Evolutionary conservation across 805 yeast genomes (phyloP).

Genomic region (Myxozyma vanderwaltii): DNA sequence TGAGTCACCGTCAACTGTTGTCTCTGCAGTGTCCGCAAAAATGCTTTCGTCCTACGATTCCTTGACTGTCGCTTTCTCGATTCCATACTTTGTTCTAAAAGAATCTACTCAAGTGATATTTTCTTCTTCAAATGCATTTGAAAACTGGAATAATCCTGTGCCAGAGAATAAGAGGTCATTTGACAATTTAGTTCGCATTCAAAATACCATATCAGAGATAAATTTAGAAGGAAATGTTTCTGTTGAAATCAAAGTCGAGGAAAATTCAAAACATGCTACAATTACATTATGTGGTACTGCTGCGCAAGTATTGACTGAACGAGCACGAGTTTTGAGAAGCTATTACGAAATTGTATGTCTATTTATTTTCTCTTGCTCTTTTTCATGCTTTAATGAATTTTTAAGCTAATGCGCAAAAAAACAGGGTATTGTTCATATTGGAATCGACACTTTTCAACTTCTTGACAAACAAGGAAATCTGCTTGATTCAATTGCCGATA

Average conservation of each 20-base stretch:
- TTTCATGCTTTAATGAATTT: background rate
- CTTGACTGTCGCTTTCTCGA: constrained; percentile 28
- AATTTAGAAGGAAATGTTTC: constrained; percentile 7
- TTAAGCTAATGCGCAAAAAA: background rate
- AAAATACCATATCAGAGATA: constrained; percentile 6
- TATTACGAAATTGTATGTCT: constrained; percentile 27
- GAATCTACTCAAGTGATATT: constrained; percentile 33
- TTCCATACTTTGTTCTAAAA: constrained; percentile 30
- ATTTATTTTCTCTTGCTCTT: background rate
- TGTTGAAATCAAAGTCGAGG: constrained; percentile 12
- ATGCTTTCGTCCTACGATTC: constrained; percentile 22
- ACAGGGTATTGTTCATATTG: constrained; percentile 31
- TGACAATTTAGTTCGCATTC: constrained; percentile 23
- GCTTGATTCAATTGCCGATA: constrained; percentile 13
- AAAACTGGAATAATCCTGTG: constrained; percentile 31
- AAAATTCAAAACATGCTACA: constrained; percentile 12
- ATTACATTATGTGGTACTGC: constrained; percentile 25
- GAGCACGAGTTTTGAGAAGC: constrained; percentile 14
- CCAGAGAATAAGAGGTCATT: constrained; percentile 5
- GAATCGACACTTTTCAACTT: constrained; percentile 33
- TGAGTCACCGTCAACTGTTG: constrained; percentile 1
- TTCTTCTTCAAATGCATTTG: constrained; percentile 22
- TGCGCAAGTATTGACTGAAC: constrained; percentile 19
- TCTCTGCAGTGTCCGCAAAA: background rate
- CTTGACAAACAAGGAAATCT: constrained; percentile 29